Base-by-base conservation (phyloP, 1,284 basidiomycete genomes). In the Ceratobasidium sp. region DNA sequence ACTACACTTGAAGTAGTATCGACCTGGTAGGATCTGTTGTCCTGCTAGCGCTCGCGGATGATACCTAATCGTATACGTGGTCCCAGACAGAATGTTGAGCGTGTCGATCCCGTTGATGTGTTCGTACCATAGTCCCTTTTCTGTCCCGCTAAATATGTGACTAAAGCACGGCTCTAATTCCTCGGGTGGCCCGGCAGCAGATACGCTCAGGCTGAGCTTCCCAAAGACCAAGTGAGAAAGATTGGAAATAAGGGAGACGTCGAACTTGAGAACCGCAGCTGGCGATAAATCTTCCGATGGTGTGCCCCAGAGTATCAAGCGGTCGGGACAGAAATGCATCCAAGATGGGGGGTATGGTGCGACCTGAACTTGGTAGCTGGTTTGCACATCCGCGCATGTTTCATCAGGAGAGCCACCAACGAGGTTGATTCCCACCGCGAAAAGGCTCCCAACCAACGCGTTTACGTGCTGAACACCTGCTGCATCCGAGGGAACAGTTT, bases 241-340 rank as follows among this genome's bases (percentile, higher is more conserved):
- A 34, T 52, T 56, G 15, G 46, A 22, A 25, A 52, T 13, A 25
- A 74, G 22, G 34, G 51, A 74, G 29, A 64, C 40, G 40, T 43
- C 19, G 22, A 65, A 65, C 56, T 62, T 59, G 11, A 57, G 17
- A 32, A 32, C 19, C 19, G n/a, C 44, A 37, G 29, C 19, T 57
- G n/a, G 29, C 15, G 54, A 29, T 25, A 71, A 56, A 49, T 46
- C 25, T 22, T 71, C 69, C 2, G 44, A 22, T 19, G 56, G 54
- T 5, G 57, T 61, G 17, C 69, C 69, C 69, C 69, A 71, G 34
- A 71, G 29, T 43, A 71, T 29, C 57, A 71, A 32, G 19, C 29
- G 44, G 6, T 51, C 44, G 17, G 69, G 57, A 34, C 69, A 61
- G 22, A 71, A 71, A 11, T 51, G 57, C 37, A 71, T 59, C 69